These are phyloP conservation scores for Lactarius hengduanensis DNA, from an alignment of 768 basidiomycete species.

Conservation along the genomic window DNA sequence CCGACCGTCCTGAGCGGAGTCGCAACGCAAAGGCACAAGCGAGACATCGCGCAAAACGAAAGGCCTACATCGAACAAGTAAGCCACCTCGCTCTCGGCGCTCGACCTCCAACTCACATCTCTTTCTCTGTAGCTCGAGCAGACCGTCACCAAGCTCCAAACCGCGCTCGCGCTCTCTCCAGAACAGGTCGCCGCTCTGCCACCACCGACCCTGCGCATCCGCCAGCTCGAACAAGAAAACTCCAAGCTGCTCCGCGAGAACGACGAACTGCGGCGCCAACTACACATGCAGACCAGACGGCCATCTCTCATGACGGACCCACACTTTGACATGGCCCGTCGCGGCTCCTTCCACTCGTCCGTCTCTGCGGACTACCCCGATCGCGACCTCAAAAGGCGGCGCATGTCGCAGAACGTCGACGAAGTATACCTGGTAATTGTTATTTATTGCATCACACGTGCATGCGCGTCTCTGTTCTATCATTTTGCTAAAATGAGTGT, in stretches of 20 bases:
- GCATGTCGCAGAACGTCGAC: slow-evolving; percentile 32
- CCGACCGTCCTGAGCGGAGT: slow-evolving; percentile 62
- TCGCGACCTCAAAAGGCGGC: slow-evolving; percentile 32
- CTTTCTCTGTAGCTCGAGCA: slow-evolving; percentile 63
- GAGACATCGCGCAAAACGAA: slow-evolving; percentile 86
- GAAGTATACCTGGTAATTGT: slow-evolving; percentile 34
- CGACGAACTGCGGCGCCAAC: slow-evolving; percentile 67
- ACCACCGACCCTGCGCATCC: slow-evolving; percentile 69
- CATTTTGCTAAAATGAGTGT: not conserved
- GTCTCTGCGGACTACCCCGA: slow-evolving; percentile 32
- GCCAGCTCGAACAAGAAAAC: slow-evolving; percentile 83
- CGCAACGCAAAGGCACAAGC: slow-evolving; percentile 89
- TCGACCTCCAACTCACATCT: not conserved
- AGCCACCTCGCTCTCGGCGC: slow-evolving; percentile 23
- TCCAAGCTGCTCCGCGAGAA: slow-evolving; percentile 66
- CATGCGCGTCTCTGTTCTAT: not conserved
- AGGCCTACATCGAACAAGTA: slow-evolving; percentile 91
- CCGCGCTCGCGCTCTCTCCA: slow-evolving; percentile 65
- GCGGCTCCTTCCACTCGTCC: slow-evolving; percentile 22
- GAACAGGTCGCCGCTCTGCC: slow-evolving; percentile 75
- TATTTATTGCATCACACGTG: not conserved
- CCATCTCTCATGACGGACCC: slow-evolving; percentile 27
- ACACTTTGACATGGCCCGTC: slow-evolving; percentile 28
- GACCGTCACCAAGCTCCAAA: slow-evolving; percentile 82
- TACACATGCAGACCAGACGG: slow-evolving; percentile 37